phyloP scores from a whole-genome alignment of 495 filamentous ascomycete species.

The Friedmanniomyces endolithicus region DNA sequence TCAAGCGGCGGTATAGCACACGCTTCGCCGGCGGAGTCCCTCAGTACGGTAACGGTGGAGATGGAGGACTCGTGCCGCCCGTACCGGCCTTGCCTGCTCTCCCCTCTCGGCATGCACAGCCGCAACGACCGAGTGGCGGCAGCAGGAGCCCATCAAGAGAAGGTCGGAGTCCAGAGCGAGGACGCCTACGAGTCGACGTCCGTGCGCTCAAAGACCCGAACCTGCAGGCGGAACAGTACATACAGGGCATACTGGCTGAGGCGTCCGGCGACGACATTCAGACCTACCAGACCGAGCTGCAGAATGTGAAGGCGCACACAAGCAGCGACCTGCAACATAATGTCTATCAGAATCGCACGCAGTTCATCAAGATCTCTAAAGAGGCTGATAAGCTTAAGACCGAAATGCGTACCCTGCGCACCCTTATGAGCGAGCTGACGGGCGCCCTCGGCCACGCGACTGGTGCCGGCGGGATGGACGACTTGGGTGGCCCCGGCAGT shows the following conservation, averaged over 20 bases:
- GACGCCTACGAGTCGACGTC: constrained; percentile 23
- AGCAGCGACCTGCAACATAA: constrained; percentile 87
- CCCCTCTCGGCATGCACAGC: constrained; percentile 36
- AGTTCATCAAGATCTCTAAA: constrained; percentile 98
- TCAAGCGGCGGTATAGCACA: constrained; percentile 87
- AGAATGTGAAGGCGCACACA: constrained; percentile 68
- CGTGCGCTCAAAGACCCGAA: constrained; percentile 69
- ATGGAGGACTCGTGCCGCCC: constrained; percentile 39
- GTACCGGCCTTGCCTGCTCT: constrained; percentile 50
- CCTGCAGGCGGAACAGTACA: constrained; percentile 57
- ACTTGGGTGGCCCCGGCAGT: constrained; percentile 27
- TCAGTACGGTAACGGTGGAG: constrained; percentile 40
- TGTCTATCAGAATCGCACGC: constrained; percentile 93
- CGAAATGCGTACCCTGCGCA: constrained; percentile 83
- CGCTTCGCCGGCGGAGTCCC: constrained; percentile 56
- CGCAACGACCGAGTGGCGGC: constrained; percentile 31
- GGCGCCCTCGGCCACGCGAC: constrained; percentile 59
- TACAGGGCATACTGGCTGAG: constrained; percentile 67
- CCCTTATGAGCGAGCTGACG: constrained; percentile 79
- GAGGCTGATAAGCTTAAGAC: constrained; percentile 95
- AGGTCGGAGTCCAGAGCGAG: constrained; percentile 7
- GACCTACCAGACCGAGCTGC: constrained; percentile 62
- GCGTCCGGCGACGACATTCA: constrained; percentile 90
- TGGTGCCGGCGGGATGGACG: constrained; percentile 27
- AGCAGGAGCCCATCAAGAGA: constrained; percentile 38